Evolutionary conservation across 441 rosid genomes (phyloP), one percentile per base, ranked within the genome.

Genomic region (Sinapis alba): DNA sequence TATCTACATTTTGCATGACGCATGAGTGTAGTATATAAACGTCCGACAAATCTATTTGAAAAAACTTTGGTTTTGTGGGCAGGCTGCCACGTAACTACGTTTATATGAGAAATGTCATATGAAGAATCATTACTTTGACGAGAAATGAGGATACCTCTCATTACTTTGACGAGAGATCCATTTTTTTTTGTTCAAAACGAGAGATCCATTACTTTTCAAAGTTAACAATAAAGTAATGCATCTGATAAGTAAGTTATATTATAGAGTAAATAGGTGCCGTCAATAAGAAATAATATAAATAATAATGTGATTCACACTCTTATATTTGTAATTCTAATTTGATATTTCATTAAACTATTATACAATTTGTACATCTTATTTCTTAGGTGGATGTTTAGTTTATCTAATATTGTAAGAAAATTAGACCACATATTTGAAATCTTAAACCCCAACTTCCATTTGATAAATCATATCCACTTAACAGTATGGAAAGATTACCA

Each of bases 1-100:
- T 47, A 47, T 23, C 24, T 60, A 47, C 50, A 62, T 20, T n/a
- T 72, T 7, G 51, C 70, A 34, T 63, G 43, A 21, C 15, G 62
- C 62, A 20, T 54, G 51, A 68, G 51, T 47, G 60, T 20, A 47
- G 54, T 18, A 50, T 47, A 28, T 30, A 6, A 20, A 61, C 36
- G 32, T 60, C 47, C 26, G 15, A 45, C 59, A 28, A 27, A 45
- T 8, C 9, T 43, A 11, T 28, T 45, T 45, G 45, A 23, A 24
- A 18, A 69, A 1, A 2, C 13, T 41, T 59, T 43, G 30, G 66
- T 7, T 26, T 4, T 20, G 43, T 43, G 28, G 21, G 45, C 3
- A 16, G 24, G 47, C 4, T 26, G 38, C 56, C 65, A 69, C 27
- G 56, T 69, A 57, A 36, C 38, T 15, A 38, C 13, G 16, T 23